Conservation (phyloP, 495 filamentous ascomycete genomes). For the Lasiosphaeria hispida region DNA sequence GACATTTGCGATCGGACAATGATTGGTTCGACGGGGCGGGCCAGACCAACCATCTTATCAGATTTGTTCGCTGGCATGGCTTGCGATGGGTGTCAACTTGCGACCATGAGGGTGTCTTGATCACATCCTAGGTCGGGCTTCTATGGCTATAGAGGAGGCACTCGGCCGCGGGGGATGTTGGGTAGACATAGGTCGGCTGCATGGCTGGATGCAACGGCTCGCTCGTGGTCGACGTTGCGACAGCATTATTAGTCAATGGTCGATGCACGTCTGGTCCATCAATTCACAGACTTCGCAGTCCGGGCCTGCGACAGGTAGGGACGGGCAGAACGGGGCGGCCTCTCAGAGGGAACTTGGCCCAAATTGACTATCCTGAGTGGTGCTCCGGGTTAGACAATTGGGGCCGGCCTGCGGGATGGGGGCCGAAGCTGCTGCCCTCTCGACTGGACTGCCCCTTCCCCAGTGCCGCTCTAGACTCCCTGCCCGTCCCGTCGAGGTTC, state of each 20-base stretch:
- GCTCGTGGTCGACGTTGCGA: slow-evolving; percentile 2
- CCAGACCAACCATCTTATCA: slow-evolving; percentile 17
- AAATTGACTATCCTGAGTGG: slow-evolving; percentile 27
- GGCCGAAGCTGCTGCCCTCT: slow-evolving; percentile 11
- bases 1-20: slow-evolving; percentile 24
- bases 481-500: neutral
- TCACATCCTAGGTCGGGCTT: slow-evolving; percentile 21
- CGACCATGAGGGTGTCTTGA: slow-evolving; percentile 22
- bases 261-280: slow-evolving; percentile 17
- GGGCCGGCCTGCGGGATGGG: slow-evolving; percentile 13
- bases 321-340: slow-evolving; percentile 26
- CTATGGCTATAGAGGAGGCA: slow-evolving; percentile 13
- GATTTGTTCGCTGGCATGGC: slow-evolving; percentile 14
- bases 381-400: slow-evolving; percentile 7
- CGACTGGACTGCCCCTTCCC: neutral
- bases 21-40: slow-evolving; percentile 15
- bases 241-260: slow-evolving; percentile 24
- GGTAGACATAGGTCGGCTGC: slow-evolving; percentile 27
- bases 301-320: too few relatives aligned
- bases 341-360: slow-evolving; percentile 21
- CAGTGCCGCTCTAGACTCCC: neutral
- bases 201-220: slow-evolving; percentile 26
- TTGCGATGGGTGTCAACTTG: too few relatives aligned
- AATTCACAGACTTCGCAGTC: neutral
- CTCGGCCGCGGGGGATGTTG: slow-evolving; percentile 28